A percentile compares a stretch with the other conserved stretches of the same genome.
Conservation (phyloP, 208 protist genomes). For the Entamoeba invadens region DNA sequence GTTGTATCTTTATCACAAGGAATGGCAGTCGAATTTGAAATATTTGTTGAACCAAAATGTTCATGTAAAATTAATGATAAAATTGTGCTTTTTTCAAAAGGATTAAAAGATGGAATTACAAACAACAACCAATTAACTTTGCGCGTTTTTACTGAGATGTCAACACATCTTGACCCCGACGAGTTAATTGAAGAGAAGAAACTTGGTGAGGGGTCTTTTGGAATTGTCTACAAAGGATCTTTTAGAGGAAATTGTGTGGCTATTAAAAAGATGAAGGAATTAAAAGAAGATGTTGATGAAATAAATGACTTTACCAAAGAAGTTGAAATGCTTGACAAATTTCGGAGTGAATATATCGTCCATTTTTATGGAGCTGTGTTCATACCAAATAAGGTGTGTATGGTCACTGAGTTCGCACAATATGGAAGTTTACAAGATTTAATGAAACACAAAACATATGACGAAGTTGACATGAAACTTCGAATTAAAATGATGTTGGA, state of each 20-base stretch:
- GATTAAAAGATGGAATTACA: background rate
- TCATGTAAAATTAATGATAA: background rate
- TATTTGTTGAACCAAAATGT: background rate
- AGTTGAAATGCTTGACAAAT: conserved; percentile 21
- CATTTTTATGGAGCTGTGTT: conserved; percentile 46
- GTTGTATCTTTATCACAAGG: background rate
- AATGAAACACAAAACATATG: background rate
- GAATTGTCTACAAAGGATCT: background rate
- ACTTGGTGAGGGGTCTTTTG: conserved; percentile 23
- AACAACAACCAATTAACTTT: background rate
- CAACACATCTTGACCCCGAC: background rate
- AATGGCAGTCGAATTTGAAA: background rate
- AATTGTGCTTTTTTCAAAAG: background rate
- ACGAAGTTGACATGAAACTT: background rate
- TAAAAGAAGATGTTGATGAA: too few species aligned
- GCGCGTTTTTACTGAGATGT: background rate
- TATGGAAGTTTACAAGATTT: conserved; percentile 21
- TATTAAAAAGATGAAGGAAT: conserved; percentile 19
- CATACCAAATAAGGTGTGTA: conserved; percentile 27
- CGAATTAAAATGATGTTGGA: background rate
- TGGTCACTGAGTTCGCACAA: conserved; percentile 43
- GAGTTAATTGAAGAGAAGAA: background rate
- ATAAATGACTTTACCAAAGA: conserved; percentile 38
- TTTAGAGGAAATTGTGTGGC: conserved; percentile 29
- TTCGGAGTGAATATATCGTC: conserved; percentile 42